Conservation (phyloP, 2,329 filamentous ascomycete genomes). For the Thielaviopsis musarum region DNA sequence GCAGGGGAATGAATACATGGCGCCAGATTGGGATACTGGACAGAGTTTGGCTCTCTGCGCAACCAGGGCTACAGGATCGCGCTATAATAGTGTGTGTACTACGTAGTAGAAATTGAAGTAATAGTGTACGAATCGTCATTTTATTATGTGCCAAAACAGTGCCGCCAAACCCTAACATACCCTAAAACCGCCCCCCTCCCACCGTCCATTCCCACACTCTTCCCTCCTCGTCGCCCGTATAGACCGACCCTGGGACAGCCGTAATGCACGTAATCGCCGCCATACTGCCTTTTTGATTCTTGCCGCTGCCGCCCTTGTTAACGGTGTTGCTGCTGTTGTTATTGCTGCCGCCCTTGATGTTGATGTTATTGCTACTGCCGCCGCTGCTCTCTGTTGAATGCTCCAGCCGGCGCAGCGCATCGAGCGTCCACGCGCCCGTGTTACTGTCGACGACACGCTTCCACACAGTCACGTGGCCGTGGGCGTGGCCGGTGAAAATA, state of each 20-base stretch:
- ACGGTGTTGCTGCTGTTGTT: too few species aligned
- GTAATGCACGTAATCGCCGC: constrained; percentile 74
- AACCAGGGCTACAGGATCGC: too few species aligned
- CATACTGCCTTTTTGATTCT: constrained; percentile 34
- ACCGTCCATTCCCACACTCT: constrained; percentile 44
- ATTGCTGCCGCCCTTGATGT: too few species aligned
- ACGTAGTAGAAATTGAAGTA: too few species aligned
- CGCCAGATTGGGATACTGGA: too few species aligned
- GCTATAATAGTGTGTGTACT: too few species aligned
- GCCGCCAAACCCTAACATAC: neutral
- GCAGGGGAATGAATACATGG: too few species aligned
- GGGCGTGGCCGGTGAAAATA: constrained; percentile 74
- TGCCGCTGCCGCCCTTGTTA: constrained; percentile 29
- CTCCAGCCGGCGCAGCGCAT: constrained; percentile 66
- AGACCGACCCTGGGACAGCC: constrained; percentile 67
- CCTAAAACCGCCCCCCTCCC: neutral
- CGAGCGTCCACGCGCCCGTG: constrained; percentile 45
- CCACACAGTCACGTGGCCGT: constrained; percentile 72
- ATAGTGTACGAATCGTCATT: too few species aligned
- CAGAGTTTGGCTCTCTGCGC: too few species aligned
- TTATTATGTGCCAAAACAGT: too few species aligned
- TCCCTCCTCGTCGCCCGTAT: constrained; percentile 88
- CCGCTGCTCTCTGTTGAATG: too few species aligned
- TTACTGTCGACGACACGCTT: constrained; percentile 32
- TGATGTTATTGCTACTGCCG: too few species aligned